A percentile compares a stretch with the other conserved stretches of the same genome.
phyloP scores from a whole-genome alignment of 108 stramenopile genomes.

The Stephanodiscus minutulus region DNA sequence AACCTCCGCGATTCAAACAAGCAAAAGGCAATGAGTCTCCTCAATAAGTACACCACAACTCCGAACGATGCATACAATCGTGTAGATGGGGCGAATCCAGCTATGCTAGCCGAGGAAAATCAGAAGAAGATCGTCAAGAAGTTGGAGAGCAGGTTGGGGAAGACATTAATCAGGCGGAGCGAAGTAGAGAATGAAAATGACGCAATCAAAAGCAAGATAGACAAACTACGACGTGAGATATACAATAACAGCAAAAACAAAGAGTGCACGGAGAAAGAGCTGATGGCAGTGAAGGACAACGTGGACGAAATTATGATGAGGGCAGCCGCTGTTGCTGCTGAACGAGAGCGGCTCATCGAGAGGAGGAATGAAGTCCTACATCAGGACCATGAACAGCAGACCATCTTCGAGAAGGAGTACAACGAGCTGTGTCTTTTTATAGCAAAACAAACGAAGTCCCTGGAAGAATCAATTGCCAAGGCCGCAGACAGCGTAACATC shows the following conservation, averaged over 20 bases:
- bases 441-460: constrained; percentile 43
- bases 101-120: constrained; percentile 63
- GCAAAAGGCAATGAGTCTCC: constrained; percentile 59
- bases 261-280: constrained; percentile 54
- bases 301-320: constrained; percentile 66
- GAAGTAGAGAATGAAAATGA: constrained; percentile 60
- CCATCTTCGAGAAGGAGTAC: constrained; percentile 44
- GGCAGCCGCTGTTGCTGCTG: constrained; percentile 50
- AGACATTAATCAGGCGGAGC: constrained; percentile 59
- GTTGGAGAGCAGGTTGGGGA: constrained; percentile 70
- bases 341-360: constrained; percentile 60
- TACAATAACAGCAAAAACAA: constrained; percentile 55
- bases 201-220: constrained; percentile 61
- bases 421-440: constrained; percentile 27
- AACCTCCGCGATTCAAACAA: constrained; percentile 56
- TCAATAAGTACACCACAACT: constrained; percentile 56
- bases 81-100: constrained; percentile 73
- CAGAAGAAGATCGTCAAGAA: constrained; percentile 67
- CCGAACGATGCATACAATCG: constrained; percentile 68
- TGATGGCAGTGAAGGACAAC: constrained; percentile 49
- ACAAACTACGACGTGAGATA: constrained; percentile 64
- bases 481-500: constrained; percentile 50
- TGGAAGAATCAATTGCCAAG: constrained; percentile 64
- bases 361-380: constrained; percentile 46
- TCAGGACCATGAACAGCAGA: constrained; percentile 40